Evolutionary conservation across 1,284 basidiomycete genomes (phyloP).

Genomic region (Agaricales sp.): DNA sequence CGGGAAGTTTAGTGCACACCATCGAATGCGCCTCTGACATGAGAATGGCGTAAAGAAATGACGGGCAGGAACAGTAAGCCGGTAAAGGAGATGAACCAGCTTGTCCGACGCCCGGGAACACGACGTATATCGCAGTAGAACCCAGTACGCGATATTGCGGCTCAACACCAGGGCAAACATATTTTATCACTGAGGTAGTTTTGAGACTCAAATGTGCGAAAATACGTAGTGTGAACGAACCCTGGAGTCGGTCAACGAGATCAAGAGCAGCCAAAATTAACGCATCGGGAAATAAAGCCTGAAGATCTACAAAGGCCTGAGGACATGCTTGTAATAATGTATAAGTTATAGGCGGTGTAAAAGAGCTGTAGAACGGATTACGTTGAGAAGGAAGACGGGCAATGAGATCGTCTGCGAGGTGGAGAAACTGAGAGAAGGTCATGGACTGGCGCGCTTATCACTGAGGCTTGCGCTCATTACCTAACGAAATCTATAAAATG

Average conservation of each 20-base stretch:
- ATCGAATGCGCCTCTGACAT: constrained; percentile 48
- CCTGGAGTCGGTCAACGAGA: constrained; percentile 53
- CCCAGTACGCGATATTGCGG: constrained; percentile 58
- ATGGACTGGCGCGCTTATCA: no score
- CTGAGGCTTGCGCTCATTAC: no score
- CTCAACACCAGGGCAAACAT: constrained; percentile 44
- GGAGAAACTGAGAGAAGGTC: constrained; percentile 21
- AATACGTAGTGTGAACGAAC: constrained; percentile 21
- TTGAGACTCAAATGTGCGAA: background rate
- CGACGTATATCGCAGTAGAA: constrained; percentile 48
- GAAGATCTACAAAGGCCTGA: constrained; percentile 41
- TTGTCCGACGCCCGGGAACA: constrained; percentile 42
- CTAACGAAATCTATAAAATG: no score
- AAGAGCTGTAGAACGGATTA: background rate
- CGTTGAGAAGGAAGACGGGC: background rate
- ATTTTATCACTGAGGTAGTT: constrained; percentile 45
- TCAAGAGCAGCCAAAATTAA: constrained; percentile 61
- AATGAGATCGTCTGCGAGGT: background rate
- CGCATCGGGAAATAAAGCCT: constrained; percentile 47
- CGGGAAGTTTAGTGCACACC: constrained; percentile 28
- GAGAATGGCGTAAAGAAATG: constrained; percentile 55
- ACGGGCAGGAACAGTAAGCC: constrained; percentile 64
- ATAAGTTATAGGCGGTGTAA: background rate
- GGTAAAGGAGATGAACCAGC: constrained; percentile 20
- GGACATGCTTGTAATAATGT: constrained; percentile 34